Base-by-base conservation (phyloP, 495 filamentous ascomycete species). In the Penicillium pancosmium region DNA sequence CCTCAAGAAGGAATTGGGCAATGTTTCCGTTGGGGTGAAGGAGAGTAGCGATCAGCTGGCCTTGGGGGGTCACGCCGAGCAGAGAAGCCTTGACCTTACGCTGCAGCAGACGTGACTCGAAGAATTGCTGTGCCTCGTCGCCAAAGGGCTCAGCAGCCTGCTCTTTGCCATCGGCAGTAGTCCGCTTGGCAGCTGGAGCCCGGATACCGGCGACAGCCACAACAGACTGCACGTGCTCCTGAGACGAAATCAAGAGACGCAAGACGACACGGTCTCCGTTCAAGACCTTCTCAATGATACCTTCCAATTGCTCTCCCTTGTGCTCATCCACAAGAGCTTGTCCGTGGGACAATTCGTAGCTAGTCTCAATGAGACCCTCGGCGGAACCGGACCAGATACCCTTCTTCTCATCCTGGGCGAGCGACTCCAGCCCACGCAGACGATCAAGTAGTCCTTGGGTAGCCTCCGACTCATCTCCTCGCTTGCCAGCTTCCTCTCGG, bases 11-110 rank as follows among this genome's bases (percentile, higher is more conserved):
- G 71, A 92, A 91, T 55, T 89, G 89, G 27, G 92, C 91, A 70
- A 99, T 94, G 72, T 90, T 96, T 49, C 95, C 95, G 21, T 88
- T 86, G 19, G 91, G 91, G 73, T 98, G 95, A 43, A 90, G 80
- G 23, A 99, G 82, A 35, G 83, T 82, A 46, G 86, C 91, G 59
- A 97, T 84, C 16, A 97, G 80, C 66, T 94, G 91, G 47, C 85
- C 86, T 70, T 96, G 92, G 0, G 91, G 91, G 49, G 90, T 97
- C 11, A 91, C 82, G 21, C 94, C 95, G 27, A 97, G 81, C 31
- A 97, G 75, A 47, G 88, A 84, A 54, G 94, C 82, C 71, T 87
- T 84, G 53, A 97, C 87, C 66, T 86, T 88, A 46, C 93, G 89
- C 74, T 97, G 94, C 55, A 95, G 77, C 23, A 99, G 74, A 55